These are phyloP conservation scores for Nigrospora oryzae DNA, from an alignment of 2,329 filamentous ascomycete genomes.

Conservation along the genomic window DNA sequence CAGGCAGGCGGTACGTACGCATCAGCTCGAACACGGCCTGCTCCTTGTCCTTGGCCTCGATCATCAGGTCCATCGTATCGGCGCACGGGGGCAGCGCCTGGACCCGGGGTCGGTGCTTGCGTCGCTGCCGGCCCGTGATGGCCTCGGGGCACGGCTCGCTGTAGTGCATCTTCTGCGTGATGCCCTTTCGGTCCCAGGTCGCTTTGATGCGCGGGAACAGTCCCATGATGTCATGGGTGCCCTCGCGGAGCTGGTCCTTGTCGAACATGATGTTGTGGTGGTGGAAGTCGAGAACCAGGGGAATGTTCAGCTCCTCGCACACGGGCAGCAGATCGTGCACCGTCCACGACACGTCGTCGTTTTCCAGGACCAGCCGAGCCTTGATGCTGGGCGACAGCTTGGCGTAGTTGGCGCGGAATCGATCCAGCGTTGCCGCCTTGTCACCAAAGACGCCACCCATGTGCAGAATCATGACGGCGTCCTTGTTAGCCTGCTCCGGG, in stretches of 20 bases:
- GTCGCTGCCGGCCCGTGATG: conserved; percentile 66
- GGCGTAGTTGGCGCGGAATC: conserved; percentile 70
- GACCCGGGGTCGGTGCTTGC: conserved; percentile 80
- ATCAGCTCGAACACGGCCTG: conserved; percentile 94
- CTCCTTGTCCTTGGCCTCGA: conserved; percentile 96
- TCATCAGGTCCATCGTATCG: conserved; percentile 90
- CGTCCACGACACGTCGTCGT: conserved; percentile 89
- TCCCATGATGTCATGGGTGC: conserved; percentile 69
- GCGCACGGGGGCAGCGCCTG: conserved; percentile 74
- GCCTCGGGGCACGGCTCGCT: conserved; percentile 73
- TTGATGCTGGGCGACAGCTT: conserved; percentile 62
- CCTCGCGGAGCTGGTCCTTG: conserved; percentile 62
- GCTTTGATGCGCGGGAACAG: conserved; percentile 70
- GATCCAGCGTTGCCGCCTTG: conserved; percentile 67
- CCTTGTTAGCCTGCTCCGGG: conserved; percentile 68
- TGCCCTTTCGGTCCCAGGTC: conserved; percentile 78
- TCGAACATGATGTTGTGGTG: conserved; percentile 95
- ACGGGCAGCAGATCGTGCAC: conserved; percentile 84
- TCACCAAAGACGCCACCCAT: conserved; percentile 89
- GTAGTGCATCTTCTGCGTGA: conserved; percentile 96
- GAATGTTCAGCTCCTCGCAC: conserved; percentile 91
- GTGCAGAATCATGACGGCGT: conserved; percentile 91
- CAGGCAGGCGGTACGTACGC: conserved; percentile 77
- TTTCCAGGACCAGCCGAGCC: conserved; percentile 78
- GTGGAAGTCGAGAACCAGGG: conserved; percentile 85